Evolutionary conservation across 495 filamentous ascomycete species (phyloP).

Genomic region (Hamigera avellanea): DNA sequence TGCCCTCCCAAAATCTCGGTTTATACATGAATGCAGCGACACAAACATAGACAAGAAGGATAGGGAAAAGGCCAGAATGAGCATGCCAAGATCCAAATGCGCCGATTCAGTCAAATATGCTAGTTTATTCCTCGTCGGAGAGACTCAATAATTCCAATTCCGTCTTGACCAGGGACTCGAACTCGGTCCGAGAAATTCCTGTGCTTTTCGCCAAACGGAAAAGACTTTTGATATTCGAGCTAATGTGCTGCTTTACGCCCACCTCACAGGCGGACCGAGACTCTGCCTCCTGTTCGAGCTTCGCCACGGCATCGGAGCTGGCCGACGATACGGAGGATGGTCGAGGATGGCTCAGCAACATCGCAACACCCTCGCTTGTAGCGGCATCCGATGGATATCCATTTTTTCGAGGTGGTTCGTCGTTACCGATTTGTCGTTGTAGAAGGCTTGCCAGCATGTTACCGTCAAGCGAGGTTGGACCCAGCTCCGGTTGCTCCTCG

Average conservation of each 20-base stretch:
- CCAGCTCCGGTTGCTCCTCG: conserved; percentile 39
- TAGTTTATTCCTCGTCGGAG: conserved; percentile 49
- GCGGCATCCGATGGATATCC: conserved; percentile 11
- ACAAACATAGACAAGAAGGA: too few relatives aligned
- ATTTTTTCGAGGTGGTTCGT: conserved; percentile 12
- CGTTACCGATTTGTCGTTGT: conserved; percentile 15
- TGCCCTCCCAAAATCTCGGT: too few relatives aligned
- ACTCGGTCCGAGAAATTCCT: conserved; percentile 75
- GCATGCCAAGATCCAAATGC: too few relatives aligned
- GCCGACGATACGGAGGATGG: conserved; percentile 41
- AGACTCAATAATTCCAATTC: conserved; percentile 71
- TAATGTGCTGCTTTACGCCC: conserved; percentile 81
- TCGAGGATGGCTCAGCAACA: conserved; percentile 29
- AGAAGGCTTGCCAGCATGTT: conserved; percentile 29
- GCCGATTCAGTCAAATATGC: too few relatives aligned
- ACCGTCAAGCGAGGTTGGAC: conserved; percentile 44
- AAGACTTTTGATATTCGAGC: conserved; percentile 77
- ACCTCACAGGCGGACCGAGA: conserved; percentile 58
- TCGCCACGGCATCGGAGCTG: conserved; percentile 49
- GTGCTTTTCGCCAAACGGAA: conserved; percentile 67
- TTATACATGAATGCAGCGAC: too few relatives aligned
- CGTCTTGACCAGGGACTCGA: conserved; percentile 65
- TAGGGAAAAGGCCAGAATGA: too few relatives aligned
- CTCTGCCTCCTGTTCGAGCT: conserved; percentile 52
- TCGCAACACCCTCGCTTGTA: conserved; percentile 11